Conservation (phyloP, 2,329 filamentous ascomycete genomes). For the Dothideomycetes sp. region DNA sequence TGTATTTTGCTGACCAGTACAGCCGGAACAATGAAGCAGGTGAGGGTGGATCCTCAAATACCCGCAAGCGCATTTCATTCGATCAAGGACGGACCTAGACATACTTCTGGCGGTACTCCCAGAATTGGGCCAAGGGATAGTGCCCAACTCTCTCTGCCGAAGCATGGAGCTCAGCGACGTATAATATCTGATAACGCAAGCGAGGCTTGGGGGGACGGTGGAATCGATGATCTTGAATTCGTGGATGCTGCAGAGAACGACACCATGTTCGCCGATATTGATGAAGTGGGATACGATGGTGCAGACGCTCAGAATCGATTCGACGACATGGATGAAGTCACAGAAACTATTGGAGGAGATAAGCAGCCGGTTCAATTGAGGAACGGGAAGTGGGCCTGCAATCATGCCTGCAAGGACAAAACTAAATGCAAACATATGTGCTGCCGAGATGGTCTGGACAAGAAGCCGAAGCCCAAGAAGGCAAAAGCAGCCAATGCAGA, state of each 20-base stretch:
- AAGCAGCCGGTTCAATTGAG: conserved; percentile 41
- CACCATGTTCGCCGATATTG: not conserved
- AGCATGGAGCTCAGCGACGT: not conserved
- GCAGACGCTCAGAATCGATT: conserved; percentile 27
- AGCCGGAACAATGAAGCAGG: conserved; percentile 47
- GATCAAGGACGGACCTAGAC: conserved; percentile 27
- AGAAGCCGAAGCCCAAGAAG: conserved; percentile 42
- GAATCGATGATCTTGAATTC: conserved; percentile 43
- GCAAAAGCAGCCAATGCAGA: conserved; percentile 19
- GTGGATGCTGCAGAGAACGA: conserved; percentile 24
- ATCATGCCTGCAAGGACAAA: conserved; percentile 57
- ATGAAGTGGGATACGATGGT: too few relatives aligned
- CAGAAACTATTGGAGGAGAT: conserved; percentile 10
- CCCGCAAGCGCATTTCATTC: conserved; percentile 32
- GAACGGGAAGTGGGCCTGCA: conserved; percentile 66
- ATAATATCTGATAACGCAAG: not conserved
- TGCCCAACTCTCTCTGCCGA: conserved; percentile 26
- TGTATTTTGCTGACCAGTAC: conserved; percentile 4
- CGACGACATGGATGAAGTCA: conserved; percentile 41
- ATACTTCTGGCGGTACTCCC: too few relatives aligned
- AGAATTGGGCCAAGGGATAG: conserved; percentile 28
- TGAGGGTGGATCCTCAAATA: conserved; percentile 40
- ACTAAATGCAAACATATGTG: conserved; percentile 58
- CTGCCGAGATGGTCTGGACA: conserved; percentile 60
- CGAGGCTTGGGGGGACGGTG: conserved; percentile 43